A percentile compares a stretch with the other conserved stretches of the same genome.
These are phyloP conservation scores for Fusarium phyllophilum DNA, from an alignment of 2,329 filamentous ascomycete genomes.

Conservation along the genomic window DNA sequence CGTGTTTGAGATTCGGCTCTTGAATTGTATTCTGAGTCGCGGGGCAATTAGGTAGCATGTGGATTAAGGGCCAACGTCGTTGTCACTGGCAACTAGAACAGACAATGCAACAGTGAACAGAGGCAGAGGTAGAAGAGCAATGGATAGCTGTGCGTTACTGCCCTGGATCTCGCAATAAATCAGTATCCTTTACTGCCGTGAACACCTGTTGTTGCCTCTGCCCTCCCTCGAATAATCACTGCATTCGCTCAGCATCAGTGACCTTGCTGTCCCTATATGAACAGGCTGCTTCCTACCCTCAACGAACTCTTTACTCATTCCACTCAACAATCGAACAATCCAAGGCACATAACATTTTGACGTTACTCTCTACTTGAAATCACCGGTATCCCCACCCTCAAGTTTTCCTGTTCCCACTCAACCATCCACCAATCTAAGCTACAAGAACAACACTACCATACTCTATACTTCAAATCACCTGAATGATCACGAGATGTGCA, in stretches of 20 bases:
- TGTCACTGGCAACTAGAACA: neutral
- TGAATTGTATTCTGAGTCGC: neutral
- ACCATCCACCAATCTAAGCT: accelerated
- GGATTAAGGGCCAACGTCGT: neutral
- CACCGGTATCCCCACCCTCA: neutral
- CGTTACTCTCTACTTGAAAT: no score
- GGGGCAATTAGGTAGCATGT: accelerated
- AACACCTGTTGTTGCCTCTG: neutral
- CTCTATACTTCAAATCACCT: neutral
- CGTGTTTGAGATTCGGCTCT: no score
- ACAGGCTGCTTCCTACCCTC: no score
- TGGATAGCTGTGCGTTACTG: neutral
- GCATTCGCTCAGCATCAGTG: no score
- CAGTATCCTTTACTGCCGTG: neutral
- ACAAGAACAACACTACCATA: neutral
- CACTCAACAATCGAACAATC: no score
- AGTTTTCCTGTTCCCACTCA: neutral
- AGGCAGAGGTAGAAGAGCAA: neutral
- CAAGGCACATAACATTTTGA: no score
- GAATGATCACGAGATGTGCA: neutral
- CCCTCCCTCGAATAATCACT: no score
- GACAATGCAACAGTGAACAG: neutral
- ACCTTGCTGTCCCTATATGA: no score
- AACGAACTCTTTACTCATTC: no score
- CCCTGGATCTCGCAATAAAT: neutral